A percentile compares a stretch with the other conserved stretches of the same genome.
Conservation (phyloP, 495 filamentous ascomycete genomes). For the Aspergillus hancockii region DNA sequence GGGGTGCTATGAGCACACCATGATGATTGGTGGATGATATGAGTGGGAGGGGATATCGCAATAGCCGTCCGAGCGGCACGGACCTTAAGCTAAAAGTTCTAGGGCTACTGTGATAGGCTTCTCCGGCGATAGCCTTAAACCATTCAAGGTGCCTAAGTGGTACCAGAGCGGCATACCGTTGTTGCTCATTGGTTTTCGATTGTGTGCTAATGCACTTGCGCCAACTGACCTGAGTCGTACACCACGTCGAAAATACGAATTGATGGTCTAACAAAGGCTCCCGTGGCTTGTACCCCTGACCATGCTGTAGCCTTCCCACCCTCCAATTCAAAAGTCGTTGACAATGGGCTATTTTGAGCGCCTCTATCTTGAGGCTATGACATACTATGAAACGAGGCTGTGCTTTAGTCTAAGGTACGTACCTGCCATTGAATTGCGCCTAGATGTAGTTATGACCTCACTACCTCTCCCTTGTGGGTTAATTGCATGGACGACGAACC, state of each 20-base stretch:
- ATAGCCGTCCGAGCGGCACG: background rate
- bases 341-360: too few relatives aligned
- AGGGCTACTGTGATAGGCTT: background rate
- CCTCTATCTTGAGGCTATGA: too few relatives aligned
- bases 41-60: background rate
- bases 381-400: too few relatives aligned
- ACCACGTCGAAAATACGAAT: background rate
- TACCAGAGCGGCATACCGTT: background rate
- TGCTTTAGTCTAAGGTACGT: too few relatives aligned
- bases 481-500: too few relatives aligned
- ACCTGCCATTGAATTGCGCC: too few relatives aligned
- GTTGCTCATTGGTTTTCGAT: slow-evolving; percentile 1
- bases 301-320: too few relatives aligned
- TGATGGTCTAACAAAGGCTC: too few relatives aligned
- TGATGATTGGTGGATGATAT: background rate
- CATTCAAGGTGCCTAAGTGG: background rate
- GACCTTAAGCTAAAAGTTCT: background rate
- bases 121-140: background rate
- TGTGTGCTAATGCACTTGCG: slow-evolving; percentile 1
- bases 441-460: too few relatives aligned
- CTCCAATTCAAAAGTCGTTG: too few relatives aligned
- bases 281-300: too few relatives aligned
- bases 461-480: too few relatives aligned
- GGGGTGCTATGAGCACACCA: background rate
- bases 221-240: background rate